Evolutionary conservation across 129 eudicot genomes (phyloP), one percentile per base, ranked within the genome.

Genomic region (Pittosporum tobira): DNA sequence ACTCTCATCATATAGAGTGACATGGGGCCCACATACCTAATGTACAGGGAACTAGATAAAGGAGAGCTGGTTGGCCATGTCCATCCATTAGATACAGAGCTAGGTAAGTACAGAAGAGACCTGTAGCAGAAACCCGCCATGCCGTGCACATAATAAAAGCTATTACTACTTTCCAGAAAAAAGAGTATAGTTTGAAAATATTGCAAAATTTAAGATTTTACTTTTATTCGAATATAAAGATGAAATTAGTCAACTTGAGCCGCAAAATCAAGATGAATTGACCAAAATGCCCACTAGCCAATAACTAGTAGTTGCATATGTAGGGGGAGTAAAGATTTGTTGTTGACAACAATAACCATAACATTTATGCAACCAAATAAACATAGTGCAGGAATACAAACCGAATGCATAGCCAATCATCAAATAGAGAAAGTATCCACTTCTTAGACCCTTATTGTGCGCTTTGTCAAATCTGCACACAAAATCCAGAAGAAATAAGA

Each of bases 51-150:
- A 90, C 97, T 21, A 90, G 95, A 68, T 90, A 90, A 52, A 90
- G 81, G 24, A 90, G 81, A 59, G 97, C 97, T 16, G 97, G 97
- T 76, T 90, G 97, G 59, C 97, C 97, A 75, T 81, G 87, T n/a
- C 94, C 95, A 21, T 80, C 38, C 97, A 90, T 90, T 57, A 90
- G 25, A 68, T 90, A 90, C 79, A 90, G 73, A 30, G 76, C 88
- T 58, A 82, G 42, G 76, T 79, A 89, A 10, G 95, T 89, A 23
- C 75, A 38, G 48, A 74, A 36, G 26, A 85, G 76, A 18, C 97
- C 97, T 88, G 83, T 76, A 70, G 36, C 23, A 57, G 22, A 25
- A 34, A 44, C 9, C 14, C 43, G 20, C 51, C 51, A 40, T 40
- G 46, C 46, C 4, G 5, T 40, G 46, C 16, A 15, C 8, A 53